Evolutionary conservation across 2,329 filamentous ascomycete species (phyloP), one percentile per base, ranked within the genome.

Genomic region (Cladosporium sphaerospermum): DNA sequence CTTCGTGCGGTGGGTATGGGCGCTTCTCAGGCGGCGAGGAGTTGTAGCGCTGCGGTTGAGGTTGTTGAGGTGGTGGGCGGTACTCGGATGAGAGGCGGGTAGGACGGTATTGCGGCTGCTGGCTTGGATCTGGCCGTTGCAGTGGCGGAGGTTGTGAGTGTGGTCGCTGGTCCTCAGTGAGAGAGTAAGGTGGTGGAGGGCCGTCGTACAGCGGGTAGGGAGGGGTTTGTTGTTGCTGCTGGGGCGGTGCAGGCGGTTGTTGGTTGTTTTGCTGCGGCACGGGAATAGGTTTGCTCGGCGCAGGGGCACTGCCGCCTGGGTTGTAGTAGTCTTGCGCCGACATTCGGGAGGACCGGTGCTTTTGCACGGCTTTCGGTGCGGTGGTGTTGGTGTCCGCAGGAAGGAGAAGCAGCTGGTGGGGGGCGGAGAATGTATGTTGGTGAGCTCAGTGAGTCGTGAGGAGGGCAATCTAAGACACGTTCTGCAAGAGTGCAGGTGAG

Each of bases 21-120:
- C 61, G 64, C 39, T 66, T 63, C 2, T 64, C 45, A 1, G 66
- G 67, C 4, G 60, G 59, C 36, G 60, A 62, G 23, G 23, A 39
- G 47, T 67, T 56, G 51, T 65, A 62, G 41, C 53, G 55, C 48
- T 57, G 47, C 3, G 64, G 37, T 50, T 54, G 46, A 14, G 36
- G n/a, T 48, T 52, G 36, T 14, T 44, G 45, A n/a, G 47, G 47
- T 52, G 33, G 37, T 23, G 51, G 51, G 31, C 51, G 51, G n/a
- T 53, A 53, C 9, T 46, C 37, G 13, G 43, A 39, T 9, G 44
- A 47, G 4, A 53, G 44, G 33, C 28, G 19, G 7, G 51, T 34
- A 28, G 46, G 53, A 3, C 46, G 47, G 43, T 52, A 50, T 34
- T 11, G 32, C 45, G 43, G 37, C 16, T 36, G 14, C 14, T 48